These are phyloP conservation scores for Emergomyces pasteurianus DNA, from an alignment of 2,329 filamentous ascomycete species.

Conservation along the genomic window DNA sequence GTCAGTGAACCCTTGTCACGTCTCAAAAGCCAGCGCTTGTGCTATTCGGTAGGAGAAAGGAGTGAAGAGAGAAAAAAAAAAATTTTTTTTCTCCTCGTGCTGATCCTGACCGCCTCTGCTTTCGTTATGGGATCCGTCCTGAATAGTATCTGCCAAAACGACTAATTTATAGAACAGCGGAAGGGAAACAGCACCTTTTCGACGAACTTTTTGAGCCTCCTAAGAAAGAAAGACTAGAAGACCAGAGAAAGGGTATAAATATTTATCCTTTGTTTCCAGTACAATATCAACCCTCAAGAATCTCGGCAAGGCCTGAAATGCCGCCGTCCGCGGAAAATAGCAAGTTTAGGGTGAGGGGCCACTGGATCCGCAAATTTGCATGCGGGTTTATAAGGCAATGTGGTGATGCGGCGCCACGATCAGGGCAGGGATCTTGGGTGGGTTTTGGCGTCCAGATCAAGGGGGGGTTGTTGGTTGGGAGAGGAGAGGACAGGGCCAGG, in stretches of 20 bases:
- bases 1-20: neutral
- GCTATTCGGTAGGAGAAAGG: neutral
- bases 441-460: neutral
- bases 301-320: neutral
- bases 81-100: neutral
- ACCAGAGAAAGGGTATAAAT: neutral
- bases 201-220: neutral
- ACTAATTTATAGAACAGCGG: too few relatives aligned
- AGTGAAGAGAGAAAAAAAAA: neutral
- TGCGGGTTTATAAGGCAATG: neutral
- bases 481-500: neutral
- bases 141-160: neutral
- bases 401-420: neutral
- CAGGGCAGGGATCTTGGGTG: conserved; percentile 1
- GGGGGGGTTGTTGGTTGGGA: neutral
- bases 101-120: neutral
- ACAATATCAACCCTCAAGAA: neutral
- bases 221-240: neutral
- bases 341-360: neutral
- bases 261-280: neutral
- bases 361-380: neutral
- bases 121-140: neutral
- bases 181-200: neutral
- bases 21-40: neutral
- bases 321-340: neutral